A percentile compares a stretch with the other conserved stretches of the same genome.
These are phyloP conservation scores for Dianthus caryophyllus DNA, from an alignment of 148 eudicot species.

Conservation along the genomic window DNA sequence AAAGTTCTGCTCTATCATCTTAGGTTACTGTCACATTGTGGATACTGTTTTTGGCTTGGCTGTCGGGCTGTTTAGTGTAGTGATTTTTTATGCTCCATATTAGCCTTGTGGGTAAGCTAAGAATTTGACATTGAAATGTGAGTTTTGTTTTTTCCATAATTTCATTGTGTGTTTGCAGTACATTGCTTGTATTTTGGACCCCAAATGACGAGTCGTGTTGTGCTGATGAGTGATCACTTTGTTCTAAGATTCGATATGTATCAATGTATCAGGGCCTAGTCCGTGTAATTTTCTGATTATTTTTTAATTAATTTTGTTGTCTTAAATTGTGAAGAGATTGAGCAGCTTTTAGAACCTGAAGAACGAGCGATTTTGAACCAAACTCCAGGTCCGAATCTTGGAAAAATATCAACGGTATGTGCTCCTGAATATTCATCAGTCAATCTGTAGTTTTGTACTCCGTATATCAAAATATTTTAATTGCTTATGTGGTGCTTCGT, in stretches of 20 bases:
- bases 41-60: neutral
- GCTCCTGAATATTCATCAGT: neutral
- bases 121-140: neutral
- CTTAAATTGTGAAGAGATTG: conserved; percentile 52
- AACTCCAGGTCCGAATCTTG: conserved; percentile 54
- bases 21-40: neutral
- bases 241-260: neutral
- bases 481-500: conserved; percentile 5
- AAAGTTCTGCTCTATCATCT: neutral
- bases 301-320: neutral
- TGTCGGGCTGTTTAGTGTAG: neutral
- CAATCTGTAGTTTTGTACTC: neutral
- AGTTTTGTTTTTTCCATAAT: too few relatives aligned
- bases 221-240: neutral
- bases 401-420: conserved; percentile 77
- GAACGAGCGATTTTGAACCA: conserved; percentile 59
- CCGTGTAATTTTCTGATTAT: neutral
- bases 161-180: neutral
- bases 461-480: neutral
- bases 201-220: neutral
- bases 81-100: neutral
- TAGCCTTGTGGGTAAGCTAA: conserved; percentile 1
- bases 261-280: neutral
- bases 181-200: conserved; percentile 8
- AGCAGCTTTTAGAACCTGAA: conserved; percentile 64